Evolutionary conservation across 345 rosid genomes (phyloP), one percentile per base, ranked within the genome.

Genomic region (Raphanus sativus): DNA sequence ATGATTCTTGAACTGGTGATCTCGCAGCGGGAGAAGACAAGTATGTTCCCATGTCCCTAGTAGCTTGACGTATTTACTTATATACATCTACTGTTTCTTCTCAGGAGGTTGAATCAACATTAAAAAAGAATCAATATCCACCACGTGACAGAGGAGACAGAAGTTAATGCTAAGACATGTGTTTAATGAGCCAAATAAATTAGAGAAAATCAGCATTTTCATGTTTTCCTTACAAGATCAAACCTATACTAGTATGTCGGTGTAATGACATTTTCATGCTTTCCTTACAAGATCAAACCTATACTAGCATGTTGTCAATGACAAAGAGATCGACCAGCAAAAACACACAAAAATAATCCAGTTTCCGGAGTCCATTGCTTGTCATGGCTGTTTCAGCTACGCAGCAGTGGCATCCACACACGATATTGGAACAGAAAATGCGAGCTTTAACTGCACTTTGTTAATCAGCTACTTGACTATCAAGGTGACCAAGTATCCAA

Each of bases 61-160:
- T 36, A 12, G 11, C 50, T 42, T 42, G 50, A 42, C 50, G 50
- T 42, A 12, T 4, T 42, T 42, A 4, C 11, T 42, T 42, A 42
- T 12, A 42, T 42, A 42, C 3, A 11, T 11, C 50, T 11, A 12
- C 50, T 12, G 50, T 3, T 12, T 12, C n/a, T 42, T 42, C 50
- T 42, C 50, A 42, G 50, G 50, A 12, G 50, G 50, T 42, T 42
- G 15, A 42, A 12, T 42, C 45, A 38, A 38, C 12, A 52, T 54
- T 80, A 1, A 73, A n/a, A n/a, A 82, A 34, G 84, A 79, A 65
- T 89, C 91, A 55, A 26, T 59, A 10, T 59, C 87, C 54, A 84
- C 85, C 36, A 77, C 69, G 89, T n/a, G 70, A 87, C 90, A 1
- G 75, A 85, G 74, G 89, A 86, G 75, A 85, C 77, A 32, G 50